Base-by-base conservation (phyloP, 2,329 filamentous ascomycete genomes). In the Lachnellula willkommii region DNA sequence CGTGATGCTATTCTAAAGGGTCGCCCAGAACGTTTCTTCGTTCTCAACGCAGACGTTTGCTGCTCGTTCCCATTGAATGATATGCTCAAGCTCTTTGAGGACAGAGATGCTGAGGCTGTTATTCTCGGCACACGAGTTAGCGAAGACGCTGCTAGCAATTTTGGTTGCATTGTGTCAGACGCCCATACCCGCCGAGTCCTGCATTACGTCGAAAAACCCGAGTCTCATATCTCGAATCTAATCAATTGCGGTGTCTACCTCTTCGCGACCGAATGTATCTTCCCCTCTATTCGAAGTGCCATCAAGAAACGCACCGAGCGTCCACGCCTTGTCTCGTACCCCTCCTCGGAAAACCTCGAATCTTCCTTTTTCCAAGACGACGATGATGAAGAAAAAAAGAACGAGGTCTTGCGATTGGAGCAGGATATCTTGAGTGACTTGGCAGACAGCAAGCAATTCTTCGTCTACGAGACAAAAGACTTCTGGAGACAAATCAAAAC, bases 401-500 rank as follows among this genome's bases (percentile, higher is more conserved):
- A 84, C 70, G 87, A 95, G 68, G 90, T 96, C 50, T 88, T 99
- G 65, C 89, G 94, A 52, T 82, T 99, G 55, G 94, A 99, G 77
- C 94, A 97, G 76, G 94, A 99, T 71, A 96, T 97, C 52, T 82
- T 99, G 57, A 88, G 91, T 51, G 93, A 97, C 69, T 85, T 97
- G 68, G 93, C 94, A 59, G 94, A 97, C 75, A 96, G 84, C 82
- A 94, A 95, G 76, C 90, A 94, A 73, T 99, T 99, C 79, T 97
- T 91, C 75, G 94, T 97, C 35, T 89, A 96, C 73, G 94, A 99
- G 78, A 97, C 93, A 63, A 95, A 95, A 77, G 94, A 97, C 73
- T 99, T 99, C 75, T 99, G 94, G 94, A 90, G 94, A 66, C 94
- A 99, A 79, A 97, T 99, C 82, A 99, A 99, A 83, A 96, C 94